Evolutionary conservation across 1,284 basidiomycete species (phyloP).

Genomic region (Ganoderma multipileum): DNA sequence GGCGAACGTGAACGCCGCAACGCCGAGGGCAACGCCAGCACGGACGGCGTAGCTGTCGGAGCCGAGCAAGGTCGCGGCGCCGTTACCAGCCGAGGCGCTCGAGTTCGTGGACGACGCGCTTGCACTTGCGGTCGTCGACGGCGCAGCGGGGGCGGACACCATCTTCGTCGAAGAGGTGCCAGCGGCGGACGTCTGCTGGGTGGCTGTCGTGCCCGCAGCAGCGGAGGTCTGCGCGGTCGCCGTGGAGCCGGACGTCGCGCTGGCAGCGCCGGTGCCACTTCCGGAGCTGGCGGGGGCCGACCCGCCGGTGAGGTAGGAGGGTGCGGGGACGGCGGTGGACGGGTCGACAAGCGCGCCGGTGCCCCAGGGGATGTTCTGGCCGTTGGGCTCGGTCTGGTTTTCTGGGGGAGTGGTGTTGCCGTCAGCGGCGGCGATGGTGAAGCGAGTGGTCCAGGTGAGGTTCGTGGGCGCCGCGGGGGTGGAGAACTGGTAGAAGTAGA

Average conservation of each 20-base stretch:
- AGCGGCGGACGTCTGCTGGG: neutral
- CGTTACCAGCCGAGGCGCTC: constrained; percentile 11
- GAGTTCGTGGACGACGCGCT: constrained; percentile 4
- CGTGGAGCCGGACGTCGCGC: neutral
- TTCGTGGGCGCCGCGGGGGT: constrained; percentile 45
- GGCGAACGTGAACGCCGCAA: constrained; percentile 34
- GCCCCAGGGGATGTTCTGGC: constrained; percentile 71
- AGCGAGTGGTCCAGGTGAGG: constrained; percentile 81
- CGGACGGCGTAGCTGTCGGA: constrained; percentile 29
- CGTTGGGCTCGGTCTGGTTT: constrained; percentile 61
- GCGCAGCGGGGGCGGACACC: constrained; percentile 5
- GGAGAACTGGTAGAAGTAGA: constrained; percentile 85
- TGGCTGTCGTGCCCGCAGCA: neutral
- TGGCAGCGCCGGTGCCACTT: neutral
- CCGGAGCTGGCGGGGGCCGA: neutral
- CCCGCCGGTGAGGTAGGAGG: constrained; percentile 23
- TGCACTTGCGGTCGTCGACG: constrained; percentile 3
- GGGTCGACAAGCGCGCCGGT: constrained; percentile 62
- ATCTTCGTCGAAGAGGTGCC: neutral
- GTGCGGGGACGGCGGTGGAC: constrained; percentile 36
- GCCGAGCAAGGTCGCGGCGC: constrained; percentile 22
- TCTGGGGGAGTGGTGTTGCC: constrained; percentile 59
- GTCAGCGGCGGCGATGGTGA: constrained; percentile 69
- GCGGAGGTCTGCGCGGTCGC: neutral
- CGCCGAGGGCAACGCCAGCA: constrained; percentile 30